Percentiles rank a stretch among this genome's conserved stretches.
Conservation (phyloP, 495 filamentous ascomycete genomes). For the Podospora comata region DNA sequence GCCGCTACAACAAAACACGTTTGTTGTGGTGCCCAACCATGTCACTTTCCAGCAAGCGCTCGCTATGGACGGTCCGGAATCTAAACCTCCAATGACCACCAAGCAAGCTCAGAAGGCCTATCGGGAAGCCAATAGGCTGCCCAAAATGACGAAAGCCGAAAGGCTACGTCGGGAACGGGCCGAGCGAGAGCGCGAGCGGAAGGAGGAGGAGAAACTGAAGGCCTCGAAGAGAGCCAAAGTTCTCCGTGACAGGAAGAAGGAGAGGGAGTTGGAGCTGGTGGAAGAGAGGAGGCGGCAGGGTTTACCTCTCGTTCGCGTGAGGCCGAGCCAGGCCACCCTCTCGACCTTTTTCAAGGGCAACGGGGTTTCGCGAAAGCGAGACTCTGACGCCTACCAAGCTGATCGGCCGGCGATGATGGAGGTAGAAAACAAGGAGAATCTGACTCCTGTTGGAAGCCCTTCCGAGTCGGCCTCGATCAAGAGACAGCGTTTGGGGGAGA, state of each 20-base stretch:
- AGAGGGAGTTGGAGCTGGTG: conserved; percentile 36
- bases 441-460: not conserved
- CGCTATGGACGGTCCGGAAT: conserved; percentile 4
- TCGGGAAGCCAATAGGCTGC: conserved; percentile 30
- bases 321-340: conserved; percentile 46
- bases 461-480: not conserved
- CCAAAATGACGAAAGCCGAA: conserved; percentile 42
- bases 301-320: conserved; percentile 39
- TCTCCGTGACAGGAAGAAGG: conserved; percentile 44
- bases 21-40: conserved; percentile 27
- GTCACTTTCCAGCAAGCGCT: conserved; percentile 26
- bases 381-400: conserved; percentile 13
- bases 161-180: conserved; percentile 38
- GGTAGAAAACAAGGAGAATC: conserved; percentile 13
- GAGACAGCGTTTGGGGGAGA: conserved; percentile 5
- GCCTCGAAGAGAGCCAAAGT: conserved; percentile 33
- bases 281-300: conserved; percentile 42
- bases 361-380: conserved; percentile 26
- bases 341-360: conserved; percentile 40
- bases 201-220: conserved; percentile 46
- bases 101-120: conserved; percentile 45
- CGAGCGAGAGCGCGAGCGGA: conserved; percentile 45
- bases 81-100: conserved; percentile 42
- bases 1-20: conserved; percentile 22
- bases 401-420: conserved; percentile 13